A percentile compares a stretch with the other conserved stretches of the same genome.
Conservation (phyloP, 805 yeast species). For the Ogataea pini region DNA sequence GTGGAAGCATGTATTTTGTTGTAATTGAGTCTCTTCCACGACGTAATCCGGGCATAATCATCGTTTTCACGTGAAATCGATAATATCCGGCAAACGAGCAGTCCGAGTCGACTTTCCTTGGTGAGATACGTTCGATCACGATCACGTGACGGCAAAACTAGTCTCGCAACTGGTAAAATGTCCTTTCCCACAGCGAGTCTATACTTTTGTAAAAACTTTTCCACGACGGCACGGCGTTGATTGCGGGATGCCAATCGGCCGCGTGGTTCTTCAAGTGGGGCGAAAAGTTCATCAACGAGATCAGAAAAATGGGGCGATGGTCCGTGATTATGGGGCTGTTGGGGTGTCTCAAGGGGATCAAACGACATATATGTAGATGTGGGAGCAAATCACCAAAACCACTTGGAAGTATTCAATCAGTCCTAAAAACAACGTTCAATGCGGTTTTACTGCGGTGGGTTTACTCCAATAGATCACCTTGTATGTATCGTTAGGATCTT, state of each 20-base stretch:
- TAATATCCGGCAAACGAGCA: constrained; percentile 48
- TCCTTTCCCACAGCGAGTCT: constrained; percentile 56
- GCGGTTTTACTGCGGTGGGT: no score
- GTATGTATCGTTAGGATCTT: no score
- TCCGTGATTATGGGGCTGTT: constrained; percentile 39
- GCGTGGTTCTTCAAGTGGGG: constrained; percentile 37
- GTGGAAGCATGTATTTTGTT: constrained; percentile 39
- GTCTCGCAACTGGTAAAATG: constrained; percentile 64
- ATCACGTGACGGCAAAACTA: constrained; percentile 66
- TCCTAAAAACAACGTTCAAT: no score
- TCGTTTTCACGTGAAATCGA: constrained; percentile 60
- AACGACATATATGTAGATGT: no score
- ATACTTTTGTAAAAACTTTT: constrained; percentile 51
- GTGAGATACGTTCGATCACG: constrained; percentile 52
- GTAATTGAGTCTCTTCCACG: constrained; percentile 48
- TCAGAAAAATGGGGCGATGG: constrained; percentile 43
- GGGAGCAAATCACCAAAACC: no score
- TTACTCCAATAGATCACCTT: no score
- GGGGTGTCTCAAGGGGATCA: constrained; percentile 14
- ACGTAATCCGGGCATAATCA: constrained; percentile 52
- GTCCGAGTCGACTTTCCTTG: constrained; percentile 62
- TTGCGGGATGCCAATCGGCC: constrained; percentile 13
- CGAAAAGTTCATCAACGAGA: constrained; percentile 43
- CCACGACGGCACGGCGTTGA: constrained; percentile 24
- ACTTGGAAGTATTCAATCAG: no score